Evolutionary conservation across 352 stramenopile species (phyloP), one percentile per base, ranked within the genome.

Genomic region (Aphanomyces stellatus): DNA sequence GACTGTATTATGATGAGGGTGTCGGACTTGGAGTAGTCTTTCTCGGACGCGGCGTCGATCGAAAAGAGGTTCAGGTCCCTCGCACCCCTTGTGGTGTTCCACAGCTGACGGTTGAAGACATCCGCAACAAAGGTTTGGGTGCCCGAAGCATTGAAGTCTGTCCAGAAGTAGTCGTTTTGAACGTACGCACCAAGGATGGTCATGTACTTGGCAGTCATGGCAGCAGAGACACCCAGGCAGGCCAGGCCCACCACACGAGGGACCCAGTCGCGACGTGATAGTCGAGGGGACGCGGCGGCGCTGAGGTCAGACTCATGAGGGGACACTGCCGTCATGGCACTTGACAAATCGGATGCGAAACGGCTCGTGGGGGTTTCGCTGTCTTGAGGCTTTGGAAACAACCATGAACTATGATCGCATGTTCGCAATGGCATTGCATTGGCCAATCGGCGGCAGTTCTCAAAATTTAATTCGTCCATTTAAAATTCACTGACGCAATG

Each of bases 81-180:
- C 46, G 46, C 8, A 17, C 37, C 37, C 37, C 8, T 8, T 17
- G 37, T 17, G 8, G 46, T 28, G 13, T 22, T 53, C 46, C 46
- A 53, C 3, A 64, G 56, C 37, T 64, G 56, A 5, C 13, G 11
- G 56, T 64, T 64, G 56, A 64, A 64, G 3, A 35, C 42, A 30
- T 64, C 33, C 17, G 56, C 31, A 13, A 64, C 11, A 8, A 64
- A 64, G 3, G 42, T 28, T 22, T 64, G 56, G 8, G 33, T 30
- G 2, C 56, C 56, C 8, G 56, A 37, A 6, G 10, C 22, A 31
- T 64, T 64, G 56, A 55, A 64, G 30, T 40, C 15, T 2, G 56
- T 40, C 56, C 56, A 64, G 27, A 33, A 33, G 33, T 64, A 64
- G 33, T 64, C 56, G 30, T 64, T 64, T 28, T 53, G 19, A 10